Base-by-base conservation (phyloP, 306 rosid species). In the Gynostemma pentaphyllum region DNA sequence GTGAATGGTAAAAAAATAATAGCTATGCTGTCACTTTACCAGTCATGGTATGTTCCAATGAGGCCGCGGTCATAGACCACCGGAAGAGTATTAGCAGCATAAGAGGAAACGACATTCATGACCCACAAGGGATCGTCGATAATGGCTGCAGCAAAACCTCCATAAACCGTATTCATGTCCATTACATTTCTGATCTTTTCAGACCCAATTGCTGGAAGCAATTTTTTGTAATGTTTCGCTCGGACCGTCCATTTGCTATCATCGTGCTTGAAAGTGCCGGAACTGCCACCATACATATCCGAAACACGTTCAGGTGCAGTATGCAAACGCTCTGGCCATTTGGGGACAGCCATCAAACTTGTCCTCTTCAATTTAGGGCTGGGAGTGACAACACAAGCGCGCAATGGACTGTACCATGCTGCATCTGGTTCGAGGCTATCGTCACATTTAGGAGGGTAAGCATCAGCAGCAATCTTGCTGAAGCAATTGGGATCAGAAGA, bases 21-120 rank as follows among this genome's bases (percentile, higher is more conserved):
- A 15, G 19, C 10, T 14, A 9, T 21, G 44, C 13, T 29, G 67
- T 14, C 15, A 53, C 45, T 51, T 76, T 83, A 94, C 99, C 99
- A 94, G 77, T 88, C 99, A 68, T 88, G 89, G 79, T 75, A 86
- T 70, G 87, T 86, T 69, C 99, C 99, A 11, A 94, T 78, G 44
- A 94, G 99, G 64, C 99, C 99, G 1, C 99, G 86, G 62, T 94
- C 99, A 70, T 48, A 89, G 65, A 94, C 79, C 30, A 89, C 89
- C 13, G 99, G 69, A 16, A 94, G 90, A n/a, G 97, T 81, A 66
- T 94, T 86, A 12, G 76, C 62, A 70, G 82, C 82, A 49, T 94
- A 86, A 56, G 99, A 80, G 12, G 99, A 94, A 56, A 88, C 99
- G 37, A 89, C 99, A 75, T 94, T 94, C 99, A 94, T 94, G 68